These are phyloP conservation scores for Chlorella sp. DNA, from an alignment of 139 green algal genomes.

Conservation along the genomic window DNA sequence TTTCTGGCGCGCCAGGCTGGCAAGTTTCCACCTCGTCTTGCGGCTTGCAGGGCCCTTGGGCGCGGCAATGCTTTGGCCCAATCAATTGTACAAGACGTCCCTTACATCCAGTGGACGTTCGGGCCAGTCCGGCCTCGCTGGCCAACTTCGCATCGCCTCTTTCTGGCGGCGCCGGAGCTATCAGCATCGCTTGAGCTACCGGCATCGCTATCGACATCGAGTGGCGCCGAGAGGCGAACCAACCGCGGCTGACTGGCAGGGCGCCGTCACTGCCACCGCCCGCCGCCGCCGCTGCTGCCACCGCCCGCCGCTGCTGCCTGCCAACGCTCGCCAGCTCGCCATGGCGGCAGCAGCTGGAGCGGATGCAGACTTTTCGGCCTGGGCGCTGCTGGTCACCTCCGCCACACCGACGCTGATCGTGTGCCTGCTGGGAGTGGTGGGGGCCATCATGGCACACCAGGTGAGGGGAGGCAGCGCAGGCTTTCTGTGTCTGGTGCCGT, in stretches of 20 bases:
- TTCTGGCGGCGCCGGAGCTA: no score
- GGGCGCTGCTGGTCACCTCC: conserved; percentile 24
- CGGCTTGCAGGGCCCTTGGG: no score
- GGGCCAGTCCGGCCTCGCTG: no score
- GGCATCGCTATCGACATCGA: no score
- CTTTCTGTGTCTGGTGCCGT: background rate
- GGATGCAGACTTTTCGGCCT: background rate
- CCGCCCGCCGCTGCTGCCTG: background rate
- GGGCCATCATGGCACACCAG: conserved; percentile 27
- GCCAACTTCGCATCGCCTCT: no score
- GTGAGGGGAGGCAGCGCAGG: background rate
- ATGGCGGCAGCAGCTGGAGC: background rate
- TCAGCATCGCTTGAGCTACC: no score
- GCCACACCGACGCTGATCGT: conserved; percentile 36
- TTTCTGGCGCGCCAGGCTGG: no score
- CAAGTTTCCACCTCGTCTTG: no score
- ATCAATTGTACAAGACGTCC: no score
- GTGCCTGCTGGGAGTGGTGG: conserved; percentile 23
- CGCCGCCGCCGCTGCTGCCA: background rate
- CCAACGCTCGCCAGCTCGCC: background rate
- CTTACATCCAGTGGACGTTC: no score
- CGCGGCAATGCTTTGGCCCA: no score
- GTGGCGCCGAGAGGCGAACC: background rate
- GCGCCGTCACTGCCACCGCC: background rate
- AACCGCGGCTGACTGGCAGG: background rate